Conservation (phyloP, 495 filamentous ascomycete genomes). For the Bacidia gigantensis region DNA sequence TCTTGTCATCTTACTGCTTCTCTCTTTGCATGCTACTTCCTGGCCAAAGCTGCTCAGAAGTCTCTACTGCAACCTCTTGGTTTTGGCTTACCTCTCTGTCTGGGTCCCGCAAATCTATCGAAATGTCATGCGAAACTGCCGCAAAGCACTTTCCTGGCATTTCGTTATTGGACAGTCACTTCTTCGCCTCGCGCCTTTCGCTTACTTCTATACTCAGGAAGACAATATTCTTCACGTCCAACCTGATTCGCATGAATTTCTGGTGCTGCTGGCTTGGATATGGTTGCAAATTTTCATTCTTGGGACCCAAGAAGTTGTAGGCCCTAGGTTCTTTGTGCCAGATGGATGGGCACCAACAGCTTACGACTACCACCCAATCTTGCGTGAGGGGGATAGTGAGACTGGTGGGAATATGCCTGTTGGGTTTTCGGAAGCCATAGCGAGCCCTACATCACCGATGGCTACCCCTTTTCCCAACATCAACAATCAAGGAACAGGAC, state of each 20-base stretch:
- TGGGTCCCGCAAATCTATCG: slow-evolving; percentile 86
- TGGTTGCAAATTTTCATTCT: slow-evolving; percentile 80
- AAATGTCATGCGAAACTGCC: slow-evolving; percentile 82
- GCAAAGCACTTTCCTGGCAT: slow-evolving; percentile 73
- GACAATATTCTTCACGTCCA: slow-evolving; percentile 73
- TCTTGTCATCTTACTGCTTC: slow-evolving; percentile 54
- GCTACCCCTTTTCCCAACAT: neutral
- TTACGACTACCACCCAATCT: slow-evolving; percentile 88
- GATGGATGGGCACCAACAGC: slow-evolving; percentile 62
- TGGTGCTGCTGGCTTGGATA: slow-evolving; percentile 62
- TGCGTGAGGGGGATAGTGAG: slow-evolving; percentile 66
- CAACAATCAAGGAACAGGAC: slow-evolving; percentile 8
- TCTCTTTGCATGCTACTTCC: slow-evolving; percentile 59
- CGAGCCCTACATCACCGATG: slow-evolving; percentile 18
- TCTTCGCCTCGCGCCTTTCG: slow-evolving; percentile 60
- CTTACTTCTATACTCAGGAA: slow-evolving; percentile 62
- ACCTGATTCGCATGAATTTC: slow-evolving; percentile 47
- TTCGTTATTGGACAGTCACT: slow-evolving; percentile 76
- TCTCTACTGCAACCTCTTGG: slow-evolving; percentile 53
- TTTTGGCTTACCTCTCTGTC: slow-evolving; percentile 68
- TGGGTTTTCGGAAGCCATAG: slow-evolving; percentile 38
- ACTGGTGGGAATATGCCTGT: slow-evolving; percentile 54
- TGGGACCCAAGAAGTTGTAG: slow-evolving; percentile 68
- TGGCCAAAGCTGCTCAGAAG: slow-evolving; percentile 59
- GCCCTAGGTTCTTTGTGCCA: slow-evolving; percentile 63